phyloP scores from a whole-genome alignment of 352 stramenopile genomes.

The Elongisporangium prolatum region DNA sequence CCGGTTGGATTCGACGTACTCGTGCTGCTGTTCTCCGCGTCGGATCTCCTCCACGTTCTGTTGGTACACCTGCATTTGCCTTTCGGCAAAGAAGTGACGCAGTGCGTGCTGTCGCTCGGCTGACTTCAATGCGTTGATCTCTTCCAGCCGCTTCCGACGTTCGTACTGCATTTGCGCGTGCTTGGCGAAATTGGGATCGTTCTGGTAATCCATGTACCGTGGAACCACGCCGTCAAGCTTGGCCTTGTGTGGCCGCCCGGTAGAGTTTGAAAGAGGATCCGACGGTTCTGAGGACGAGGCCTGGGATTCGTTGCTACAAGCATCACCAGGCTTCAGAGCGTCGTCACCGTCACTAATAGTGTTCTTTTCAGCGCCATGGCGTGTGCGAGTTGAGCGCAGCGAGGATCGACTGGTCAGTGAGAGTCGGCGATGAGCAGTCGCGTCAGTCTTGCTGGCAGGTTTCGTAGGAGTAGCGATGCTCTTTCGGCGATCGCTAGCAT shows the following conservation, averaged over 20 bases:
- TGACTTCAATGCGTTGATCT: slow-evolving; percentile 53
- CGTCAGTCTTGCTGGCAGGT: slow-evolving; percentile 8
- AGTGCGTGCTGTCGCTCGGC: slow-evolving; percentile 52
- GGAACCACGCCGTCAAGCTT: slow-evolving; percentile 42
- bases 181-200: slow-evolving; percentile 31
- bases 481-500: slow-evolving; percentile 35
- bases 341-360: not conserved
- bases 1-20: slow-evolving; percentile 27
- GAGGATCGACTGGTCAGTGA: slow-evolving; percentile 13
- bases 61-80: slow-evolving; percentile 37
- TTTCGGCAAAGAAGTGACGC: slow-evolving; percentile 33
- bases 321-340: slow-evolving; percentile 7
- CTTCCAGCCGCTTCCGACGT: slow-evolving; percentile 60
- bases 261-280: slow-evolving; percentile 17
- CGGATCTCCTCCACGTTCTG: slow-evolving; percentile 41
- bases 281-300: slow-evolving; percentile 23
- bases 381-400: not conserved
- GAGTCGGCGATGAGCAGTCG: slow-evolving; percentile 19
- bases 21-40: slow-evolving; percentile 47
- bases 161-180: slow-evolving; percentile 54
- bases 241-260: slow-evolving; percentile 21
- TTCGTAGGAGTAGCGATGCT: slow-evolving; percentile 24
- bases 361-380: not conserved
- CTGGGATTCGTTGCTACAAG: slow-evolving; percentile 13
- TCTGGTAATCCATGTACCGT: slow-evolving; percentile 65